These are phyloP conservation scores for Yueomyces sinensis DNA, from an alignment of 805 yeast genomes.

Conservation along the genomic window DNA sequence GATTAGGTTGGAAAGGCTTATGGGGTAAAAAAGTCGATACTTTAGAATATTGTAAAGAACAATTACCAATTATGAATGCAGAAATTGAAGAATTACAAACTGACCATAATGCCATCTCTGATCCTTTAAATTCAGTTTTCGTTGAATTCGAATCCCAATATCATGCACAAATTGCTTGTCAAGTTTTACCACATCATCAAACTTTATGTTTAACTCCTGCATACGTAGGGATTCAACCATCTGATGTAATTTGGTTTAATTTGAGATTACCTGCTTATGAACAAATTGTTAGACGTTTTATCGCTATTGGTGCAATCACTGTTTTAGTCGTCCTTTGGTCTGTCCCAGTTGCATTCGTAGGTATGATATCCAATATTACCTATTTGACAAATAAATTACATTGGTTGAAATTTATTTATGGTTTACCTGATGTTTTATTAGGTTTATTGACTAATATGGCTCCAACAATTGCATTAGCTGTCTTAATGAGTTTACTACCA, in stretches of 20 bases:
- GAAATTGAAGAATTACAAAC: conserved; percentile 46
- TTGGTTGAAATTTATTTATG: conserved; percentile 43
- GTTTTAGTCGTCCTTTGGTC: conserved; percentile 59
- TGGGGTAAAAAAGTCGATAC: conserved; percentile 54
- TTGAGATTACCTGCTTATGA: conserved; percentile 78
- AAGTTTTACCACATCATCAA: conserved; percentile 47
- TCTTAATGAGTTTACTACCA: conserved; percentile 56
- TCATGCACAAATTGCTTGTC: conserved; percentile 60
- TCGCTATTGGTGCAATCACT: conserved; percentile 38
- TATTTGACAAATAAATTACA: conserved; percentile 43
- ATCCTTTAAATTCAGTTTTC: conserved; percentile 66
- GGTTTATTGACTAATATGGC: conserved; percentile 58
- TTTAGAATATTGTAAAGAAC: conserved; percentile 41
- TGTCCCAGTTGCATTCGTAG: conserved; percentile 67
- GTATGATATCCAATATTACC: conserved; percentile 56
- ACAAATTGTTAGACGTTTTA: conserved; percentile 37
- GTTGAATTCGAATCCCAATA: conserved; percentile 71
- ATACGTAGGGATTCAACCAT: conserved; percentile 49
- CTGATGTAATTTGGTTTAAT: conserved; percentile 55
- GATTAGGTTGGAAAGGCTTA: conserved; percentile 19
- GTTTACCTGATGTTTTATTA: conserved; percentile 37
- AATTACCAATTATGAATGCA: conserved; percentile 41
- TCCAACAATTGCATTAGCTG: conserved; percentile 52
- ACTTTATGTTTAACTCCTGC: conserved; percentile 53
- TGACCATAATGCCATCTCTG: conserved; percentile 29